Evolutionary conservation across 2,329 filamentous ascomycete genomes (phyloP), one percentile per base, ranked within the genome.

Genomic region (Penicillium griseofulvum): DNA sequence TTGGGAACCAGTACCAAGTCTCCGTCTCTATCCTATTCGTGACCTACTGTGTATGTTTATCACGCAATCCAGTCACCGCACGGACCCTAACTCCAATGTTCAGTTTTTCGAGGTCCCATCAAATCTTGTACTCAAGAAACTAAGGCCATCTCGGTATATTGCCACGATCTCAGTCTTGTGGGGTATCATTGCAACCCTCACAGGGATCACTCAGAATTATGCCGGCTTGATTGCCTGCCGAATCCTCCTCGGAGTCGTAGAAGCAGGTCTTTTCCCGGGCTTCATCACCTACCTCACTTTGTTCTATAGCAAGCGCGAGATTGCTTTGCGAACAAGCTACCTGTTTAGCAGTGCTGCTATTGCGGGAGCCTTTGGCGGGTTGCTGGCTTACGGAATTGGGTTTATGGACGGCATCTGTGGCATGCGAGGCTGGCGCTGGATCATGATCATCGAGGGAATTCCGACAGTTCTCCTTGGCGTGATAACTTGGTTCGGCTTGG

Each of bases 281-380:
- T 61, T 76, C n/a, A 73, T 88, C 60, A 85, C 83, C 5, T 90
- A 90, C 62, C 78, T 91, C 17, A 90, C 88, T 0, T 82, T 90
- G 61, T 91, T 90, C 77, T 91, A 91, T 74, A 88, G 84, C 44
- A 88, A 87, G 66, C 80, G 81, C 28, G 88, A 91, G 71, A 80
- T 91, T 1, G 88, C 87, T 5, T 73, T 90, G 39, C 83, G 89
- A 2, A 85, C 90, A 3, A 87, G 86, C 1, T 90, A 89, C 62
- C 79, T 91, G 0, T 90, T 91, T 66, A 72, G 70, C 47, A 71
- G 71, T 44, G 83, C 88, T 1, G 88, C 89, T 1, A 76, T 90
- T 4, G 87, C 88, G 0, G 89, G 89, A 2, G 88, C 87, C 1
- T 81, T 85, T 24, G 88, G 89, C 6, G 89, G 89, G 0, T 74